Conservation (phyloP, 306 rosid genomes). For the Potentilla sterilis region DNA sequence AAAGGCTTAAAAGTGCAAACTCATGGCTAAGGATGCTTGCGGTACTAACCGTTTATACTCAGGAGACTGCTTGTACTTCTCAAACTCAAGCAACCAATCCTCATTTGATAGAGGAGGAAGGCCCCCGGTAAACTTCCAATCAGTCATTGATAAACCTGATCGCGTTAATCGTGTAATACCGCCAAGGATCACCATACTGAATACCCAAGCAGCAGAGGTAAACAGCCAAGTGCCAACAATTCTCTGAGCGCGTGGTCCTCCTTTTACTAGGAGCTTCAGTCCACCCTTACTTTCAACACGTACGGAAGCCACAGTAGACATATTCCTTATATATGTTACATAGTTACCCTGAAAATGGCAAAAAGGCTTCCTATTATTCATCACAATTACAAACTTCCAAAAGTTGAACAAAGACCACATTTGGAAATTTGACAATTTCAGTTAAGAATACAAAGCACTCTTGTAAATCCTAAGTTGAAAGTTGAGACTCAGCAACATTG, state of each 20-base stretch:
- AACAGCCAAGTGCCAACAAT: conserved; percentile 88
- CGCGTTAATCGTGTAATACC: conserved; percentile 81
- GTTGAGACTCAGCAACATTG: background rate
- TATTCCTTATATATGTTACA: conserved; percentile 16
- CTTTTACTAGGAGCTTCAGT: conserved; percentile 64
- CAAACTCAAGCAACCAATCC: conserved; percentile 74
- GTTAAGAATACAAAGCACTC: background rate
- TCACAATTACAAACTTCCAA: background rate
- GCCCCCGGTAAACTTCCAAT: conserved; percentile 76
- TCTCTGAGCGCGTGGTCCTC: conserved; percentile 67
- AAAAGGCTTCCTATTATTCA: background rate
- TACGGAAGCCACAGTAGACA: conserved; percentile 18
- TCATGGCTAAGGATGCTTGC: background rate
- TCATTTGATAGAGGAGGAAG: conserved; percentile 71
- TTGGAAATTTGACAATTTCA: background rate
- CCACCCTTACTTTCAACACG: conserved; percentile 46
- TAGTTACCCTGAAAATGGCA: background rate
- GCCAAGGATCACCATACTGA: conserved; percentile 89
- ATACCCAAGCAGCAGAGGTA: conserved; percentile 89
- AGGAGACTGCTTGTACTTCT: conserved; percentile 81
- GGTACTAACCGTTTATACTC: conserved; percentile 67
- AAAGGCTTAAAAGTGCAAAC: conserved; percentile 14
- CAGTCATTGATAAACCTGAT: conserved; percentile 97
- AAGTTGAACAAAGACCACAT: background rate
- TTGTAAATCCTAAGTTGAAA: background rate